Conservation (phyloP, 2,329 filamentous ascomycete genomes). For the Seiridium unicorne region DNA sequence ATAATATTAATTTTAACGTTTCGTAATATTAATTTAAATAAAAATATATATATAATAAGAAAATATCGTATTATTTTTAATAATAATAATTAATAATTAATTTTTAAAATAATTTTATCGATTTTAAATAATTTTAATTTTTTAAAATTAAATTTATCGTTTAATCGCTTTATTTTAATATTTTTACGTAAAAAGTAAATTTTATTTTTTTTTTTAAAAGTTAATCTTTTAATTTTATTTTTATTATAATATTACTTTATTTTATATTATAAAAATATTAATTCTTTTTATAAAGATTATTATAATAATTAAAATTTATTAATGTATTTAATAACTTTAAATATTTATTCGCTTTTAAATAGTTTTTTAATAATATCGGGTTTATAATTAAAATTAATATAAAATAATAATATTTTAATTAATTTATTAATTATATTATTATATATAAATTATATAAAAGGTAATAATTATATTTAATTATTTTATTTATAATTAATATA, state of each 20-base stretch:
- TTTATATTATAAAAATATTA: neutral
- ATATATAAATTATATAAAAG: too few species aligned
- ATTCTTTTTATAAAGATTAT: conserved; percentile 8
- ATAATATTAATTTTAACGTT: neutral
- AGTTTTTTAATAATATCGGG: too few species aligned
- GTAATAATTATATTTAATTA: too few species aligned
- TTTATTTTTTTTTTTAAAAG: conserved; percentile 8
- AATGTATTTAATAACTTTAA: conserved; percentile 10
- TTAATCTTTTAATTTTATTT: conserved; percentile 13
- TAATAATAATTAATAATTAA: neutral
- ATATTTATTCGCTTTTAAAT: conserved; percentile 16
- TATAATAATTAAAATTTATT: conserved; percentile 12
- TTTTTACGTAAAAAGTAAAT: neutral
- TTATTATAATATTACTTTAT: too few species aligned
- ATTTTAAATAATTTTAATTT: neutral
- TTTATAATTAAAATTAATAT: too few species aligned
- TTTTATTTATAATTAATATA: too few species aligned
- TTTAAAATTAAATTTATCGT: neutral
- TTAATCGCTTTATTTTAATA: neutral
- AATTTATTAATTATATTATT: too few species aligned
- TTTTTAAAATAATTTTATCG: neutral
- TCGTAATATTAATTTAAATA: neutral
- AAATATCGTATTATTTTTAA: neutral
- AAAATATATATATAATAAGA: neutral
- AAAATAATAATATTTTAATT: too few species aligned